Base-by-base conservation (phyloP, 2,329 filamentous ascomycete species). In the Hypoxylon sp. region DNA sequence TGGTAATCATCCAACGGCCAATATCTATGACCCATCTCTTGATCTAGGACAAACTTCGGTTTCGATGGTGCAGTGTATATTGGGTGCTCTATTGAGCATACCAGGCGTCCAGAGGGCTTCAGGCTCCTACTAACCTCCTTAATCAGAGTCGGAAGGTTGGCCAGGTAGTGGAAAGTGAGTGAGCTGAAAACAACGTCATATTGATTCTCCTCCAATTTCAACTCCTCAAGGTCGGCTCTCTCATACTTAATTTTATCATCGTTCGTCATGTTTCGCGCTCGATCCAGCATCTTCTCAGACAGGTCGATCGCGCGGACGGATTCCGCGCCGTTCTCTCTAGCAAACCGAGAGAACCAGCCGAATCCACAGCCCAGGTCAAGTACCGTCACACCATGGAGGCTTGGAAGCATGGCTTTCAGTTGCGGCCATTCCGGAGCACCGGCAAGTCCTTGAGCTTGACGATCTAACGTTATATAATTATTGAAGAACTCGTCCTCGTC, bases 31-130 rank as follows among this genome's bases (percentile, higher is more conserved):
- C 76, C 76, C 13, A 71, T 69, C 11, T 75, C 75, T n/a, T 77
- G 66, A n/a, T 74, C 72, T 17, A 72, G 66, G 14, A 78, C 70
- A 19, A 80, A 77, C 8, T 68, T 68, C 8, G 77, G 76, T 24
- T 74, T 76, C 5, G 72, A 76, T 46, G 82, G 82, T 5, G 82
- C 80, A n/a, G 82, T 83, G 65, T 77, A 80, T 53, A 85, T 79
- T 0, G 84, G 83, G 64, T 86, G 84, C 71, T 85, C 83, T 44
- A 84, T 78, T 0, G 82, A 82, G 70, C 84, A 85, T 8, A 84
- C 80, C 24, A 83, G 74, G 5, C 69, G 67, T 2, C 80, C 80
- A 5, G 78, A 78, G 3, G 79, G 76, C 50, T 74, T 75, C 29
- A 84, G 73, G 26, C 75, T 72, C 14, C 70, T 55, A 37, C 76